Percentiles rank a stretch among this genome's conserved stretches.
phyloP scores from a whole-genome alignment of 164 flowering plant genomes.

The Saururus chinensis region DNA sequence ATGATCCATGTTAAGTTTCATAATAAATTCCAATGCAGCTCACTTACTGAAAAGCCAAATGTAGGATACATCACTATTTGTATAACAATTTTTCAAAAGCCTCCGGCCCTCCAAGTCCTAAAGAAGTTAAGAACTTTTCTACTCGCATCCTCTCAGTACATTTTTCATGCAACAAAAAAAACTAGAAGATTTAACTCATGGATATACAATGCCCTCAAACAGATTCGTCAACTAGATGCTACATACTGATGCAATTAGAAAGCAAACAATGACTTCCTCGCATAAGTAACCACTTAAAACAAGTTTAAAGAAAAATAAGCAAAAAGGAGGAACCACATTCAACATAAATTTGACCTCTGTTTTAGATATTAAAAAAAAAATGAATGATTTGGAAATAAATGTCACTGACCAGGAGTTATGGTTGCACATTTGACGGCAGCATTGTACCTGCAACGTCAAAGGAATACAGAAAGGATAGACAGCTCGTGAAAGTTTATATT shows the following conservation, averaged over 20 bases:
- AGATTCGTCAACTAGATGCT: background rate
- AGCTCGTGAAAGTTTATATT: no score
- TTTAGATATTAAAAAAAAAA: background rate
- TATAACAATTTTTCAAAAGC: no score
- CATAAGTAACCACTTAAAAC: background rate
- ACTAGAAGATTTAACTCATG: no score
- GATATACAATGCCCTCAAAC: background rate
- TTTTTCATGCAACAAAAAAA: no score
- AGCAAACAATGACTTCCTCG: background rate
- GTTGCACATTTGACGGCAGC: conserved; percentile 92
- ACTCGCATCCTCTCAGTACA: no score
- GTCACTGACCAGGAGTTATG: conserved; percentile 62
- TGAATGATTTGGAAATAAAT: background rate
- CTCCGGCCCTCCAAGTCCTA: no score
- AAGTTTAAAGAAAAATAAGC: background rate
- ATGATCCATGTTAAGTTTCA: no score
- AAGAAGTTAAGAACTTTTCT: no score
- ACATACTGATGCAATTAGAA: background rate
- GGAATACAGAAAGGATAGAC: background rate
- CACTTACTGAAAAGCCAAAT: no score
- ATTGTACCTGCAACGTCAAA: conserved; percentile 40
- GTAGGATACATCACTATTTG: no score
- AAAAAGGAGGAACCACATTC: no score
- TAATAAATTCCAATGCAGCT: no score
- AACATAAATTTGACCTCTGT: background rate